A percentile compares a stretch with the other conserved stretches of the same genome.
phyloP scores from a whole-genome alignment of 2,329 filamentous ascomycete species.

The Neoarthrinium moseri region DNA sequence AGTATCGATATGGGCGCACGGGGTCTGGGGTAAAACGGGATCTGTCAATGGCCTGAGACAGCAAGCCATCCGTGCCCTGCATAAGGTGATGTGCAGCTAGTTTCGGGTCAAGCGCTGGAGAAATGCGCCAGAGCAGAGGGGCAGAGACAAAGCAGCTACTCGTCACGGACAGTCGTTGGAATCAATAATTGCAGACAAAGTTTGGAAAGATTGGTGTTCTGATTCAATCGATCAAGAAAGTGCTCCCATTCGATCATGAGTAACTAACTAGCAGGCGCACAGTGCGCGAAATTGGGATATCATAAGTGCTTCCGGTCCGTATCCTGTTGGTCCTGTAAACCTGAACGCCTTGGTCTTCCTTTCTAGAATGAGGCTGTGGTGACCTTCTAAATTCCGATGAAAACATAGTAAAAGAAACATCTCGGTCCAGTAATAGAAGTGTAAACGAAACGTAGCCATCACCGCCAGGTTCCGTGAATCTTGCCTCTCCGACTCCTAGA shows the following conservation, averaged over 20 bases:
- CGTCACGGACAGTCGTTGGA: background rate
- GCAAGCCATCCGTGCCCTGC: background rate
- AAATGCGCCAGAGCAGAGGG: background rate
- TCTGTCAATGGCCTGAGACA: background rate
- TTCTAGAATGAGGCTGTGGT: background rate
- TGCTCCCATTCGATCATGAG: background rate
- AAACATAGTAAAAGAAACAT: background rate
- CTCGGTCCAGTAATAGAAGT: background rate
- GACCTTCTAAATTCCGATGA: background rate
- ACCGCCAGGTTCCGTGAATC: conserved; percentile 57
- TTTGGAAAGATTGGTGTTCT: background rate
- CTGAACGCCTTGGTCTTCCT: background rate
- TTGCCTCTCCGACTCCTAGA: conserved; percentile 41
- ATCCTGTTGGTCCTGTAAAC: background rate
- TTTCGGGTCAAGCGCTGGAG: background rate
- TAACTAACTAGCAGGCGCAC: background rate
- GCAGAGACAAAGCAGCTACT: background rate
- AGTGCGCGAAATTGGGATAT: conserved; percentile 1
- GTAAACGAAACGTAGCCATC: conserved; percentile 16
- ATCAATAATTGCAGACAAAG: background rate
- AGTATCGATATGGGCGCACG: no score
- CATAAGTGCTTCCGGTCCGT: background rate
- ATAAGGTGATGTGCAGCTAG: background rate
- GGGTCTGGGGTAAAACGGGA: background rate
- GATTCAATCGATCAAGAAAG: background rate